phyloP scores from a whole-genome alignment of 768 basidiomycete species.

The Mycena chlorophos region DNA sequence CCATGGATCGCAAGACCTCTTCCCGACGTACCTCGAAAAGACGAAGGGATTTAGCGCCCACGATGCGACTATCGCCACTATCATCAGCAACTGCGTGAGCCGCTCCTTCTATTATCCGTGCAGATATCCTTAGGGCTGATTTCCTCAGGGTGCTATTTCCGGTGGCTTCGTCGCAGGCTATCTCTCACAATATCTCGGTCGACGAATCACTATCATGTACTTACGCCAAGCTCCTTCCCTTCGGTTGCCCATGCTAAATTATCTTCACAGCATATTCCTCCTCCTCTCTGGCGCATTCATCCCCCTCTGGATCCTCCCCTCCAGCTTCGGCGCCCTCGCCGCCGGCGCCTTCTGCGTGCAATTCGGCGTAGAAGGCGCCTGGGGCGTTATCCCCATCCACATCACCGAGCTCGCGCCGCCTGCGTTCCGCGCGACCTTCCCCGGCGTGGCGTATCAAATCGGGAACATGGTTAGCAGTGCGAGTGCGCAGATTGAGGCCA shows the following conservation, averaged over 20 bases:
- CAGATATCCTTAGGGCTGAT: neutral
- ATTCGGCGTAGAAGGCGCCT: slow-evolving; percentile 71
- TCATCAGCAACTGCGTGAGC: slow-evolving; percentile 58
- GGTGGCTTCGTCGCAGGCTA: slow-evolving; percentile 76
- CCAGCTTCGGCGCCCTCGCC: slow-evolving; percentile 53
- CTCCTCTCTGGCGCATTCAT: slow-evolving; percentile 47
- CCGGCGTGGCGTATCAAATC: slow-evolving; percentile 66
- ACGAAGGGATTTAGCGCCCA: slow-evolving; percentile 53
- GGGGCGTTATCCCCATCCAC: slow-evolving; percentile 68
- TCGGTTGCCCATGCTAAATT: neutral
- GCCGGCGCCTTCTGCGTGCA: slow-evolving; percentile 72
- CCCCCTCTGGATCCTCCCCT: slow-evolving; percentile 69
- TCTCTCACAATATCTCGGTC: slow-evolving; percentile 73
- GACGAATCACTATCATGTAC: slow-evolving; percentile 78
- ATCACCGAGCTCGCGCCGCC: slow-evolving; percentile 68
- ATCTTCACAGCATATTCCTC: slow-evolving; percentile 37
- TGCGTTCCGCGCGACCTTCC: slow-evolving; percentile 70
- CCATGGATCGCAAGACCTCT: slow-evolving; percentile 60
- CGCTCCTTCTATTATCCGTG: too few species aligned
- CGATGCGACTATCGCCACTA: slow-evolving; percentile 60
- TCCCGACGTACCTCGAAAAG: slow-evolving; percentile 60
- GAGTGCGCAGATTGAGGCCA: slow-evolving; percentile 63
- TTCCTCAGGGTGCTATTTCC: slow-evolving; percentile 37
- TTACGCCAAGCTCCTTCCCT: slow-evolving; percentile 21
- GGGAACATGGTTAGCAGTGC: slow-evolving; percentile 60